phyloP scores from a whole-genome alignment of 495 filamentous ascomycete genomes.

The Penicillium coprophilum region DNA sequence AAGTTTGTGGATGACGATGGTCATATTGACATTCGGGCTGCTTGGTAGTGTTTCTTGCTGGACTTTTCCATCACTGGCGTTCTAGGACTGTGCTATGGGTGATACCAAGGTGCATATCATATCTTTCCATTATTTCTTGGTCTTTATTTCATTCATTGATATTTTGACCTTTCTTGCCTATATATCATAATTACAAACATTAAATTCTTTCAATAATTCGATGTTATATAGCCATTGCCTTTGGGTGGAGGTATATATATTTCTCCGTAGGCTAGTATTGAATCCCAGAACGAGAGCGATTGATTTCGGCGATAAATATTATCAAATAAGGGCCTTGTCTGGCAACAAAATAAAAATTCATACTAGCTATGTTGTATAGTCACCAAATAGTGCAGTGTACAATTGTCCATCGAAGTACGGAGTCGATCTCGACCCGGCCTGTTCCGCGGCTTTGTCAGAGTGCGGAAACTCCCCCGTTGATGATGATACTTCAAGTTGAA shows the following conservation, averaged over 20 bases:
- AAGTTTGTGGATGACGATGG: conserved; percentile 72
- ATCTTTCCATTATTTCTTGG: neutral
- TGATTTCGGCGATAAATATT: neutral
- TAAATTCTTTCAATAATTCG: neutral
- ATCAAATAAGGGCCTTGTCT: neutral
- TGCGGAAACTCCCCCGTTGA: conserved; percentile 31
- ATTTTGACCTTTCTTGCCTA: neutral
- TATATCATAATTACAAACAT: neutral
- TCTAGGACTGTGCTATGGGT: conserved; percentile 1
- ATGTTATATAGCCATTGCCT: neutral
- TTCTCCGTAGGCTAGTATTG: neutral
- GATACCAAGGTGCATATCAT: conserved; percentile 13
- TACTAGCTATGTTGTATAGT: neutral
- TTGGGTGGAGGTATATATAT: neutral
- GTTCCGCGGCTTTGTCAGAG: conserved; percentile 41
- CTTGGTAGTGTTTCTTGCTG: conserved; percentile 34
- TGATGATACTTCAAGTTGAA: conserved; percentile 4
- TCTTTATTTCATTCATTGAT: neutral
- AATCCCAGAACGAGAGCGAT: neutral
- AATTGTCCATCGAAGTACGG: neutral
- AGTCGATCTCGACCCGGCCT: neutral
- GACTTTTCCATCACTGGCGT: conserved; percentile 13
- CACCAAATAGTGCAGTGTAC: neutral
- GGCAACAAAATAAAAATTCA: neutral
- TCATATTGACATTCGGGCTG: conserved; percentile 51